These are phyloP conservation scores for Populus deltoides DNA, from an alignment of 345 rosid species.

Conservation along the genomic window DNA sequence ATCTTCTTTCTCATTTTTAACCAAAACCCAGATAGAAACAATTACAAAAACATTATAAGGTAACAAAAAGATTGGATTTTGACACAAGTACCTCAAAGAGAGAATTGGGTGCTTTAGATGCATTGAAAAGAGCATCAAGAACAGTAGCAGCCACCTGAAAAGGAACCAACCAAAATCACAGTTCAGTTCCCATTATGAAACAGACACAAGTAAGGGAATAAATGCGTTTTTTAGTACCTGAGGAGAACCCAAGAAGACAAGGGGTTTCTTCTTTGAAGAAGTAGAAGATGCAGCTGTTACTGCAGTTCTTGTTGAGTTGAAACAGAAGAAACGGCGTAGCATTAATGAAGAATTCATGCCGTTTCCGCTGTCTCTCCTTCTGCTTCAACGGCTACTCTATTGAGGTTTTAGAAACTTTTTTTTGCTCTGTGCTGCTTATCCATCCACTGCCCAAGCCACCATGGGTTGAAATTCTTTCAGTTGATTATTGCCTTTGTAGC, in stretches of 20 bases:
- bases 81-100: slow-evolving; percentile 55
- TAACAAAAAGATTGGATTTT: not conserved
- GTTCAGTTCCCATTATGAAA: not conserved
- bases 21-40: not conserved
- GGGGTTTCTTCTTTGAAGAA: slow-evolving; percentile 58
- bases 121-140: slow-evolving; percentile 73
- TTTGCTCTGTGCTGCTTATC: too few species aligned
- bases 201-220: not conserved
- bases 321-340: slow-evolving; percentile 76
- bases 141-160: slow-evolving; percentile 71
- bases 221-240: slow-evolving; percentile 36
- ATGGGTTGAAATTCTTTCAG: too few species aligned
- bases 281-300: slow-evolving; percentile 31
- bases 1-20: not conserved
- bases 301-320: slow-evolving; percentile 17
- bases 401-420: not conserved
- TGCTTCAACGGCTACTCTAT: not conserved
- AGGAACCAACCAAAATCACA: not conserved
- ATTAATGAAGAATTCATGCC: slow-evolving; percentile 25
- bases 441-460: too few species aligned
- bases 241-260: slow-evolving; percentile 92
- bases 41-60: not conserved
- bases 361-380: not conserved
- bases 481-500: too few species aligned
- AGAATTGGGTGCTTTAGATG: slow-evolving; percentile 60